Base-by-base conservation (phyloP, 169 alveolate genomes). In the Plasmodium vivax region DNA sequence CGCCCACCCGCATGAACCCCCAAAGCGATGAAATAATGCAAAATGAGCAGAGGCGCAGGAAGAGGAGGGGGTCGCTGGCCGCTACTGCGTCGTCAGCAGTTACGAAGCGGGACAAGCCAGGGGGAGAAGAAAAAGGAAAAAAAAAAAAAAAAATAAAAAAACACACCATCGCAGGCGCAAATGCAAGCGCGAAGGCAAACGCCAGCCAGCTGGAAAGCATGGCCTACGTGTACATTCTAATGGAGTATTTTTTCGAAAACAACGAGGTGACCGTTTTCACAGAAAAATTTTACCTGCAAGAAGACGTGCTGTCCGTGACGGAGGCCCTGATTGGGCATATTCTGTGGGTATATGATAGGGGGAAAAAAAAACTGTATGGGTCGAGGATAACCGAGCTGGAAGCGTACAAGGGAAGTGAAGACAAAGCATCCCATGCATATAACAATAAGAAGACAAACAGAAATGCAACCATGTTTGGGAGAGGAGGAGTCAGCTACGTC, bases 351-450 rank as follows among this genome's bases (percentile, higher is more conserved):
- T 88, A 41, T 47, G 90, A 88, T 32, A 6, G 43, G 2, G 73
- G 41, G 3, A 38, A 41, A 88, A 88, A 88, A 56, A 80, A 32
- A 88, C 51, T 88, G 68, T 88, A 81, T 62, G 94, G 94, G 3
- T 92, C 93, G 12, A 92, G 93, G 56, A 77, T 92, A 14, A 58
- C 72, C n/a, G 94, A 88, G 68, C 73, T 88, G 41, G 96, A 94
- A 84, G 92, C 96, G 0, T 94, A 94, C 54, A 94, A 85, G n/a
- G 95, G 94, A 8, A 71, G 43, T 47, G 74, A 83, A 43, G 96
- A 94, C 73, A 88, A 84, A 51, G 96, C 96, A 9, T 85, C 94
- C 43, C 96, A 94, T 81, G 96, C 96, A 51, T 83, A 51, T 81
- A 85, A 94, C 30, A 81, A 85, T 72, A 85, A 51, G 54, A 83